Percentiles rank a stretch among this genome's conserved stretches.
These are phyloP conservation scores for Elasticomyces elasticus DNA, from an alignment of 495 filamentous ascomycete species.

Conservation along the genomic window DNA sequence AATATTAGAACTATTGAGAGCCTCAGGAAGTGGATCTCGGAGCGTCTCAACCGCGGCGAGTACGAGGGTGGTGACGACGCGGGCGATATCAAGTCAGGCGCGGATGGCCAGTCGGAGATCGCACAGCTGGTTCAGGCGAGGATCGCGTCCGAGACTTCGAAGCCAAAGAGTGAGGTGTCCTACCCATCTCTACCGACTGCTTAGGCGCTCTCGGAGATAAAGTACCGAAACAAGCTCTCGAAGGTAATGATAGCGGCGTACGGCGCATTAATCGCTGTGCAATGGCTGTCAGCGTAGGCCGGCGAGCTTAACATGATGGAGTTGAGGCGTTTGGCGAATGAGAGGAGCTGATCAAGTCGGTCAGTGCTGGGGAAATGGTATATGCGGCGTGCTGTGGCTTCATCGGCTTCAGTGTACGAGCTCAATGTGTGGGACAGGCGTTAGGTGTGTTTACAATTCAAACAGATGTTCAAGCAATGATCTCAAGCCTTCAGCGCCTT, in stretches of 20 bases:
- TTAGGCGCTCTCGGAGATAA: no score
- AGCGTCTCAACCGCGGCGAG: conserved; percentile 53
- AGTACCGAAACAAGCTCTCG: no score
- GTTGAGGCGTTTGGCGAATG: background rate
- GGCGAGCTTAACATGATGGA: background rate
- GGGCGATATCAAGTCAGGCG: background rate
- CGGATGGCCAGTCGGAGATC: background rate
- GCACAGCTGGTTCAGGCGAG: background rate
- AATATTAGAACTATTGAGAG: conserved; percentile 72
- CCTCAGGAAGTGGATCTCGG: conserved; percentile 56
- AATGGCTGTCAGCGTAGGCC: background rate
- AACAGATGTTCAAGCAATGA: no score
- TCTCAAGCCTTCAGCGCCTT: no score
- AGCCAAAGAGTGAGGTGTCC: background rate
- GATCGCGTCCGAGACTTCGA: background rate
- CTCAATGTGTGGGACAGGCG: no score
- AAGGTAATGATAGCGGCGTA: background rate
- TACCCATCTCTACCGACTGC: background rate
- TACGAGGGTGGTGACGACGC: conserved; percentile 34
- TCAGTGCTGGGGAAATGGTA: background rate
- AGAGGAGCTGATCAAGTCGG: background rate
- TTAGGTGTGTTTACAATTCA: no score
- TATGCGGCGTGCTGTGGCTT: background rate
- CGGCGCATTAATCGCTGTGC: no score
- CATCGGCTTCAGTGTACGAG: background rate